These are phyloP conservation scores for Meyerozyma athensensis DNA, from an alignment of 1,139 yeast genomes.

Conservation along the genomic window DNA sequence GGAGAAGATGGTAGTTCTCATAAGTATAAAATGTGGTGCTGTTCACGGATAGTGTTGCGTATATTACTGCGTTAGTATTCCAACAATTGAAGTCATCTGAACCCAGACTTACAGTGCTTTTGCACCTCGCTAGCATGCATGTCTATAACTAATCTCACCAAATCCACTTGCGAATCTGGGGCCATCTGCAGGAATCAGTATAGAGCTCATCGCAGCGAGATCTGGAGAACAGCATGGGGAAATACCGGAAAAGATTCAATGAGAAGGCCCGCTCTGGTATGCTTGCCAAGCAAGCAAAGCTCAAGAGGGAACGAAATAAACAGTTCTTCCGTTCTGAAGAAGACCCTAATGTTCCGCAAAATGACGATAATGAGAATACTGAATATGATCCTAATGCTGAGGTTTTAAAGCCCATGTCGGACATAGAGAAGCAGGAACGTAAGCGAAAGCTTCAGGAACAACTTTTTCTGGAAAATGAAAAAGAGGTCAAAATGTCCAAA, in stretches of 20 bases:
- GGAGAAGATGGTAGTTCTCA: slow-evolving; percentile 42
- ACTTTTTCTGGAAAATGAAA: slow-evolving; percentile 49
- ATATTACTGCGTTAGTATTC: slow-evolving; percentile 26
- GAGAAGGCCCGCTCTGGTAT: slow-evolving; percentile 85
- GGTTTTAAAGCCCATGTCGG: slow-evolving; percentile 45
- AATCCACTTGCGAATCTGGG: slow-evolving; percentile 8
- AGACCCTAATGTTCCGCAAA: slow-evolving; percentile 24
- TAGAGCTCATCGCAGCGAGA: slow-evolving; percentile 3
- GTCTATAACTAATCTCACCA: slow-evolving; percentile 6
- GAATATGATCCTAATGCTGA: slow-evolving; percentile 56
- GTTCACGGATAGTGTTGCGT: slow-evolving; percentile 46
- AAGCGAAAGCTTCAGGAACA: slow-evolving; percentile 62
- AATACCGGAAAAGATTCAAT: slow-evolving; percentile 73
- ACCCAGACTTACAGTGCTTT: slow-evolving; percentile 27
- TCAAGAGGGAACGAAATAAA: slow-evolving; percentile 65
- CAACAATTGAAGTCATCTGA: slow-evolving; percentile 3
- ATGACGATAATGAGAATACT: slow-evolving; percentile 7
- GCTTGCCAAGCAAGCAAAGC: slow-evolving; percentile 72
- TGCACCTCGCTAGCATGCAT: slow-evolving; percentile 24
- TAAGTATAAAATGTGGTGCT: slow-evolving; percentile 55
- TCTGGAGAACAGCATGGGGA: slow-evolving; percentile 57
- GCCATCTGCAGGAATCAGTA: neutral
- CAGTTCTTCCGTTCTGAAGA: slow-evolving; percentile 50
- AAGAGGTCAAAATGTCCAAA: slow-evolving; percentile 63
- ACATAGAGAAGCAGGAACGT: slow-evolving; percentile 56